phyloP scores from a whole-genome alignment of 1,139 yeast genomes.

The Suhomyces anneliseae region DNA sequence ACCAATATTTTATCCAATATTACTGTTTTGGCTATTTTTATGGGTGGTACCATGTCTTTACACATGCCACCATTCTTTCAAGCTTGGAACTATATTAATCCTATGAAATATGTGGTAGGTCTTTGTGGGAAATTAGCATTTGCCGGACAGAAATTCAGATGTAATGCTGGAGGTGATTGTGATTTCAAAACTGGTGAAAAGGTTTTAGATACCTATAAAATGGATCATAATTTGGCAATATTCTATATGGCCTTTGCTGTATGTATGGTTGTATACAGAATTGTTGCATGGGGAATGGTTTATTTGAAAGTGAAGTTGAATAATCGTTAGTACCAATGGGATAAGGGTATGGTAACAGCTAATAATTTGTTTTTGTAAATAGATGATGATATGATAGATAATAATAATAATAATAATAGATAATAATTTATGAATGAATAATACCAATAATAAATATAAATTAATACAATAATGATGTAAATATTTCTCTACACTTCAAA shows the following conservation, averaged over 20 bases:
- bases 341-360: too few species aligned
- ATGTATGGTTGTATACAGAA: conserved; percentile 36
- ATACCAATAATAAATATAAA: not conserved
- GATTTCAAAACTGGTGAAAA: conserved; percentile 48
- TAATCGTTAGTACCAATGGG: not conserved
- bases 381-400: too few species aligned
- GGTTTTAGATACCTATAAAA: conserved; percentile 45
- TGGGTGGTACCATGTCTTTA: conserved; percentile 87
- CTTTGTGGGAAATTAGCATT: conserved; percentile 42
- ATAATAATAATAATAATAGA: too few species aligned
- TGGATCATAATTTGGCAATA: conserved; percentile 20
- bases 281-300: conserved; percentile 27
- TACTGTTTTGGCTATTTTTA: conserved; percentile 67
- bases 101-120: conserved; percentile 69
- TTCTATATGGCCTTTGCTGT: conserved; percentile 38
- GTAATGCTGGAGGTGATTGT: conserved; percentile 29
- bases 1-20: conserved; percentile 66
- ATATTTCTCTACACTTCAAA: not conserved
- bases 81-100: conserved; percentile 72
- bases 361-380: too few species aligned
- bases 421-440: too few species aligned
- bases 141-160: conserved; percentile 16
- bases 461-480: not conserved
- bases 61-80: conserved; percentile 67
- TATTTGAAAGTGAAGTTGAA: conserved; percentile 28